A percentile compares a stretch with the other conserved stretches of the same genome.
Conservation (phyloP, 495 filamentous ascomycete species). For the Rusavskia elegans region DNA sequence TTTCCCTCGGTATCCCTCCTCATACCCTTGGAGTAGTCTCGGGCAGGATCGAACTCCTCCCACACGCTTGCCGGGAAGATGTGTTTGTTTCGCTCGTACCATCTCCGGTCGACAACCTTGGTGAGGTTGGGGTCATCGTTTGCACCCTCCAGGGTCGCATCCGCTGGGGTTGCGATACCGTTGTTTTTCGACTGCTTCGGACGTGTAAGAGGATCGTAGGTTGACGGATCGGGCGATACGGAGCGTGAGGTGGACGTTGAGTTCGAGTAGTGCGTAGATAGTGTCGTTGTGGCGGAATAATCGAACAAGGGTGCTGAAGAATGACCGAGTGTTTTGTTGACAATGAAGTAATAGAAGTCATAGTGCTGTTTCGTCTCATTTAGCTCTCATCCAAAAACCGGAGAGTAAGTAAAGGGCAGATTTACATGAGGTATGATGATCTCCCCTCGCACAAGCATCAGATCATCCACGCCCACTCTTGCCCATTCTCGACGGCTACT, state of each 20-base stretch:
- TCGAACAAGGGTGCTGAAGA: slow-evolving; percentile 60
- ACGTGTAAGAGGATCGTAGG: background rate
- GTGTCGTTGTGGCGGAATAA: slow-evolving; percentile 39
- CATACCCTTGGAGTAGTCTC: slow-evolving; percentile 69
- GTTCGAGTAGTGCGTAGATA: slow-evolving; percentile 12
- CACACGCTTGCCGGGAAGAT: slow-evolving; percentile 93
- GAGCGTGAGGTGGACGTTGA: background rate
- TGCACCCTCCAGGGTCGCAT: slow-evolving; percentile 48
- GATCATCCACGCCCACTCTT: slow-evolving; percentile 83
- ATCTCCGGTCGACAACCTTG: slow-evolving; percentile 88
- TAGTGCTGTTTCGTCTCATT: slow-evolving; percentile 49
- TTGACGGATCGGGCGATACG: slow-evolving; percentile 1
- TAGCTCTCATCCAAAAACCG: too few relatives aligned
- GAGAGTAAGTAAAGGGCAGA: slow-evolving; percentile 3
- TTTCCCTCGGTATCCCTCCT: slow-evolving; percentile 77
- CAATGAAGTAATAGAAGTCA: slow-evolving; percentile 91
- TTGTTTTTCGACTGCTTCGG: slow-evolving; percentile 10
- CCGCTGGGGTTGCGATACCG: background rate
- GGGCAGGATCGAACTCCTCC: slow-evolving; percentile 85
- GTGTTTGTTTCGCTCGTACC: slow-evolving; percentile 96
- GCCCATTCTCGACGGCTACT: slow-evolving; percentile 76
- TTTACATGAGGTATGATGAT: slow-evolving; percentile 89
- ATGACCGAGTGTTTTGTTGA: slow-evolving; percentile 66
- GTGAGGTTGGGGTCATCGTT: slow-evolving; percentile 70
- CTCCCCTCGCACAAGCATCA: slow-evolving; percentile 84